phyloP scores from a whole-genome alignment of 306 rosid genomes.

The Prosopis cineraria region DNA sequence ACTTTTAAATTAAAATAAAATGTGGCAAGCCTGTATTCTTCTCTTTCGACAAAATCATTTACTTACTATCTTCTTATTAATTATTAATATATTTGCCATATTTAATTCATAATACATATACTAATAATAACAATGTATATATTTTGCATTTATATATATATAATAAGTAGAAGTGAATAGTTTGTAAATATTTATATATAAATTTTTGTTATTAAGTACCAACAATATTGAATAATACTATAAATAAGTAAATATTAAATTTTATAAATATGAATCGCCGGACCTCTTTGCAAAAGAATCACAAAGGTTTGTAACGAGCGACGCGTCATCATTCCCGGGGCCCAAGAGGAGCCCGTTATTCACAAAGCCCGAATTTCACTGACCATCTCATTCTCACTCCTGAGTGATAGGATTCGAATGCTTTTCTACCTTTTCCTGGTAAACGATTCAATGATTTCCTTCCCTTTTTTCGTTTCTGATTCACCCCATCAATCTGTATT shows the following conservation, averaged over 20 bases:
- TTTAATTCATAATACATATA: too few species aligned
- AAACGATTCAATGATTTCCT: background rate
- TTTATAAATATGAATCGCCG: too few species aligned
- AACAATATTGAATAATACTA: background rate
- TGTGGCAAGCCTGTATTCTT: background rate
- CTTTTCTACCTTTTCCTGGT: constrained; percentile 19
- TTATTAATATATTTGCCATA: too few species aligned
- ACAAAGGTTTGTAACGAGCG: constrained; percentile 18
- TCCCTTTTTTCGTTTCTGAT: background rate
- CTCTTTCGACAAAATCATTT: background rate
- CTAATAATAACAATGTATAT: too few species aligned
- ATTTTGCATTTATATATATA: too few species aligned
- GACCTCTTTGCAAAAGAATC: constrained; percentile 8
- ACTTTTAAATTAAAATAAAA: background rate
- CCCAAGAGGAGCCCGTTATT: constrained; percentile 11
- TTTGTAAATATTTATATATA: too few species aligned
- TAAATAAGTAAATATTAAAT: too few species aligned
- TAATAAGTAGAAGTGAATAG: too few species aligned
- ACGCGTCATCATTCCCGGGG: constrained; percentile 27
- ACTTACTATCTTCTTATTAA: too few species aligned
- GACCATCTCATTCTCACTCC: background rate
- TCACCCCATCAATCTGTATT: constrained; percentile 12
- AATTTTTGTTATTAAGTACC: background rate
- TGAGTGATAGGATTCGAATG: background rate
- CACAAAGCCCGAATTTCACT: constrained; percentile 15